Evolutionary conservation across 257 asterid species (phyloP), one percentile per base, ranked within the genome.

Genomic region (Thymus quinquecostatus): DNA sequence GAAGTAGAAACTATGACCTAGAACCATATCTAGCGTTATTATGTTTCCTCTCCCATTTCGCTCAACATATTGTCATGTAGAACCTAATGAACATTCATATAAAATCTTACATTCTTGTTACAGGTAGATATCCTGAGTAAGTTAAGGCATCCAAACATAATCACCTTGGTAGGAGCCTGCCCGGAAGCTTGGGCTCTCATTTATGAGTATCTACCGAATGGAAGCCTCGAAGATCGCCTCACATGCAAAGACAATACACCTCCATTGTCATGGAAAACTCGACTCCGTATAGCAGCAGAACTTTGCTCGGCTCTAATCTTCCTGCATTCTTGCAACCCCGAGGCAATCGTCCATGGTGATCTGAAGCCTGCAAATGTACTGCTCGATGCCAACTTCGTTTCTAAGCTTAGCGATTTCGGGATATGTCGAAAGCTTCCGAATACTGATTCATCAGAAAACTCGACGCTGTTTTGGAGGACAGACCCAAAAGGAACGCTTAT

Each of bases 151-250:
- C 99, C 96, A 43, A 86, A 94, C 80, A 80, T 94, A 62, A 79
- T 91, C 47, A 89, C 95, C 33, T 86, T 94, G 64, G 82, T 94
- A 58, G 99, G 99, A 64, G 95, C 96, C 69, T 94, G 99, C 75
- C 96, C 89, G 3, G 96, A 89, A 76, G 84, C 82, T 54, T 89
- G 87, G 86, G 83, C 86, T 12, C 97, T 94, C 59, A 72, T 94
- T 40, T 91, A 94, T 6, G 98, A 94, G 84, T 94, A 88, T 78
- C 87, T 88, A 57, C 95, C 90, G 13, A 85, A 91, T 71, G 99
- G 99, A 65, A 94, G 95, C 90, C 96, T 94, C 5, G 99, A 94
- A 76, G 98, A 94, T 44, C 92, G 96, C 53, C 89, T 94, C 38
- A 85, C 68, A 76, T 89, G 98, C 89, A 89, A 88, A 82, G 81